Evolutionary conservation across 2,329 filamentous ascomycete species (phyloP).

Genomic region (Tothia fuscella): DNA sequence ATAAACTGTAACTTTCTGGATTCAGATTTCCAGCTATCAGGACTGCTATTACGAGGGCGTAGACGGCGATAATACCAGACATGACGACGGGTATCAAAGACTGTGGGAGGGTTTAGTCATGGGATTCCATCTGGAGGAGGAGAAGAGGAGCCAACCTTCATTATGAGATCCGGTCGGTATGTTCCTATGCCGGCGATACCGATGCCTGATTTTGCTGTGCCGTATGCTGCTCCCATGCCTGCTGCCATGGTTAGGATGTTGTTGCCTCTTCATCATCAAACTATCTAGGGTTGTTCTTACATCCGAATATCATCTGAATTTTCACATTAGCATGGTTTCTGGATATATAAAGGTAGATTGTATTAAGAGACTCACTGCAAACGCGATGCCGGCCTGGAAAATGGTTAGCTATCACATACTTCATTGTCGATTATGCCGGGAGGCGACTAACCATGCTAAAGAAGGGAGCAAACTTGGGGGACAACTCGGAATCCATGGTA

Average conservation of each 20-base stretch:
- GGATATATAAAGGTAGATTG: not conserved
- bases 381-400: slow-evolving; percentile 58
- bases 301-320: slow-evolving; percentile 63
- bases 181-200: slow-evolving; percentile 78
- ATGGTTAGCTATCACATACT: slow-evolving; percentile 23
- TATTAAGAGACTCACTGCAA: slow-evolving; percentile 40
- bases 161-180: slow-evolving; percentile 76
- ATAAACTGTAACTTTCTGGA: slow-evolving; percentile 68
- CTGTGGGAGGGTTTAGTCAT: slow-evolving; percentile 29
- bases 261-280: not conserved
- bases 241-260: slow-evolving; percentile 14
- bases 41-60: slow-evolving; percentile 92
- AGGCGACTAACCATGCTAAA: slow-evolving; percentile 63
- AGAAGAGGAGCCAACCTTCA: slow-evolving; percentile 52
- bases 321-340: slow-evolving; percentile 14
- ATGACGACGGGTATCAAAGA: slow-evolving; percentile 85
- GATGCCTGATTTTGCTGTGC: slow-evolving; percentile 79
- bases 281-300: slow-evolving; percentile 32
- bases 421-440: not conserved
- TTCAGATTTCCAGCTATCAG: slow-evolving; percentile 84
- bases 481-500: slow-evolving; percentile 44
- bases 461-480: slow-evolving; percentile 77
- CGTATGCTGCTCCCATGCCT: slow-evolving; percentile 69
- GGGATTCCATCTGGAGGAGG: not conserved
- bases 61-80: slow-evolving; percentile 98